phyloP scores from a whole-genome alignment of 1,139 yeast genomes.

The Candida sp. region DNA sequence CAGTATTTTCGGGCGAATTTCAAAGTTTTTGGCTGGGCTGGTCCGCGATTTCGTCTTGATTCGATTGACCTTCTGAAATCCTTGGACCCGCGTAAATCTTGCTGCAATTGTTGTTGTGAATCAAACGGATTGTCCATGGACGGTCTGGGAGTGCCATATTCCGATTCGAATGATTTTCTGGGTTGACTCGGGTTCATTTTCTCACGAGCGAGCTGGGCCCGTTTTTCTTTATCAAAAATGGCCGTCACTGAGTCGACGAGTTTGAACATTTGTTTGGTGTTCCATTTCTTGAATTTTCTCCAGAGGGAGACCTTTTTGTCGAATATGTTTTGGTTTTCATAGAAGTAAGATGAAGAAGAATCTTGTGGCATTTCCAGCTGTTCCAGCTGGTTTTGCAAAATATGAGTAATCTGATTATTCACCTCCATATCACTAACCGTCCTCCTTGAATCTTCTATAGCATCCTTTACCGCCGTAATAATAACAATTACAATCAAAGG shows the following conservation, averaged over 20 bases:
- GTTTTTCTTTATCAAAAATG: slow-evolving; percentile 35
- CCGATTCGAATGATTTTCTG: slow-evolving; percentile 37
- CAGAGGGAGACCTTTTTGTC: slow-evolving; percentile 52
- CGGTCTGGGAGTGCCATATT: slow-evolving; percentile 13
- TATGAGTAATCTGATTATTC: slow-evolving; percentile 49
- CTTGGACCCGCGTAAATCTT: slow-evolving; percentile 18
- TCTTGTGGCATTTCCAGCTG: too few relatives aligned
- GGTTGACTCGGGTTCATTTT: slow-evolving; percentile 8
- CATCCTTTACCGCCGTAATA: slow-evolving; percentile 56
- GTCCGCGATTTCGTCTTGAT: slow-evolving; percentile 5
- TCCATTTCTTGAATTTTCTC: slow-evolving; percentile 58
- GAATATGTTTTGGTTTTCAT: slow-evolving; percentile 41
- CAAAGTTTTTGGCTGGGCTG: slow-evolving; percentile 20
- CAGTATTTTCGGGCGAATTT: slow-evolving; percentile 39
- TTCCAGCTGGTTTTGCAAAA: slow-evolving; percentile 26
- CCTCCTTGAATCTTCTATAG: slow-evolving; percentile 55
- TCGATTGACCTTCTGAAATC: slow-evolving; percentile 13
- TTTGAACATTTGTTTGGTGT: slow-evolving; percentile 28
- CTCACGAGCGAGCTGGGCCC: slow-evolving; percentile 29
- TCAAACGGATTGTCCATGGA: slow-evolving; percentile 9
- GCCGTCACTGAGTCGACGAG: slow-evolving; percentile 26
- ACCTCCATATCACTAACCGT: slow-evolving; percentile 51
- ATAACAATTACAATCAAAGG: slow-evolving; percentile 57
- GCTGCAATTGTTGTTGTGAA: slow-evolving; percentile 16
- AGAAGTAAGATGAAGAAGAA: slow-evolving; percentile 13